Evolutionary conservation across 2,329 filamentous ascomycete species (phyloP).

Genomic region (Chalaropsis ovoidea): DNA sequence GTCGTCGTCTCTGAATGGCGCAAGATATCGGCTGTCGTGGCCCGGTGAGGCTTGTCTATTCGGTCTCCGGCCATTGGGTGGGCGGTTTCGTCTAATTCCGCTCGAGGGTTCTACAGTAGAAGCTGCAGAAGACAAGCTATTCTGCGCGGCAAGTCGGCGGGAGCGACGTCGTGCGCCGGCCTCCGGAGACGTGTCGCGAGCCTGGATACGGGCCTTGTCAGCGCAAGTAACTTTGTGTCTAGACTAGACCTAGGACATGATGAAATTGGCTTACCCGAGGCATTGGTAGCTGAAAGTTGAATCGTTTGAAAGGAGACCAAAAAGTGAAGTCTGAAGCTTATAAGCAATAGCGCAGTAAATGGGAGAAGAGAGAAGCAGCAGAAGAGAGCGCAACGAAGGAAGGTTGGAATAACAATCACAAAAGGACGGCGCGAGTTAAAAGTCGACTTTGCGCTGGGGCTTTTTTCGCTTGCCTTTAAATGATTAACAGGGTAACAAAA

Average conservation of each 20-base stretch:
- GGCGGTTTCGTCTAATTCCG: neutral
- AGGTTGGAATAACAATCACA: no score
- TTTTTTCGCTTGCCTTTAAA: no score
- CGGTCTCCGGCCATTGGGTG: neutral
- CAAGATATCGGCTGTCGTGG: neutral
- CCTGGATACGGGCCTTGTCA: constrained; percentile 8
- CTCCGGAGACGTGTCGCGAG: constrained; percentile 4
- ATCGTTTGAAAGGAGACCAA: no score
- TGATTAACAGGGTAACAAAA: no score
- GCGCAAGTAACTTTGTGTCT: constrained; percentile 13
- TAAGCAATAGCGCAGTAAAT: neutral
- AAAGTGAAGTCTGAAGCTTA: neutral
- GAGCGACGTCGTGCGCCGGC: constrained; percentile 20
- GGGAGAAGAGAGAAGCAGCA: neutral
- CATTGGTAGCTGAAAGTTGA: neutral
- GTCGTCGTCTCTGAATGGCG: neutral
- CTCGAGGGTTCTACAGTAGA: neutral
- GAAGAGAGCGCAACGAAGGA: neutral
- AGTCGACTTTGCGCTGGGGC: neutral
- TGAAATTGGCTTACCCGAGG: neutral
- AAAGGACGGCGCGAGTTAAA: no score
- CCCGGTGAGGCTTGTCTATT: neutral
- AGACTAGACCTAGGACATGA: no score
- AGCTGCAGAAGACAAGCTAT: neutral
- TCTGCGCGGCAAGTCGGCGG: constrained; percentile 6